Evolutionary conservation across 805 yeast genomes (phyloP), one percentile per base, ranked within the genome.

Genomic region (Kluyveromyces nonfermentans): DNA sequence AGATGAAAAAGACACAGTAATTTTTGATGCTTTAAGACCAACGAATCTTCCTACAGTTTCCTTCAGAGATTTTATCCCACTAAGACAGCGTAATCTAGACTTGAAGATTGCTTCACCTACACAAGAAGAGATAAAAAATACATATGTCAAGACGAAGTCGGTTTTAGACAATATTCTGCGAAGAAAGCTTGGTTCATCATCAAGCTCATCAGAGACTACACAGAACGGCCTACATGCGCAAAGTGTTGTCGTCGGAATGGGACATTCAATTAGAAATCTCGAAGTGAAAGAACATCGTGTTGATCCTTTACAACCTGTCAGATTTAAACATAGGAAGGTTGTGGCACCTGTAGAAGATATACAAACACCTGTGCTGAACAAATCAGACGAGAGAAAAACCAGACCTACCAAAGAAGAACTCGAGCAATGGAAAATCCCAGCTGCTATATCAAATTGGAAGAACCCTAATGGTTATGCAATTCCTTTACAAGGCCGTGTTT

Each of bases 381-480:
- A 77, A 25, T 62, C 72, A 25, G 63, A 68, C 21, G 68, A 74
- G n/a, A 71, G 78, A 5, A 42, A 52, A 33, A 47, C 51, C 18
- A 67, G 72, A 54, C 60, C 82, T 16, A 75, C 88, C 0, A 75
- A 77, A 21, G 85, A 82, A 51, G 95, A 88, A 42, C 84, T 79
- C 50, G 77, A 75, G 21, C 73, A 76, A 48, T 90, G 97, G 96
- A 72, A 74, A 39, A 87, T 93, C 25, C 97, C 97, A 0, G 80
- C 95, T 0, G 86, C 94, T 1, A 76, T 90, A 0, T 90, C 97
- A 1, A 87, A 86, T 60, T 93, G 97, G 97, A 89, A 88, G 62
- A 93, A 93, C 61, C 85, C 89, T 15, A 83, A 85, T 52, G 97
- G 97, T 1, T 86, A 79, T 57, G 79, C 95, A 1, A 80, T 89